phyloP scores from a whole-genome alignment of 2,329 filamentous ascomycete genomes.

The Fusarium vanettenii region DNA sequence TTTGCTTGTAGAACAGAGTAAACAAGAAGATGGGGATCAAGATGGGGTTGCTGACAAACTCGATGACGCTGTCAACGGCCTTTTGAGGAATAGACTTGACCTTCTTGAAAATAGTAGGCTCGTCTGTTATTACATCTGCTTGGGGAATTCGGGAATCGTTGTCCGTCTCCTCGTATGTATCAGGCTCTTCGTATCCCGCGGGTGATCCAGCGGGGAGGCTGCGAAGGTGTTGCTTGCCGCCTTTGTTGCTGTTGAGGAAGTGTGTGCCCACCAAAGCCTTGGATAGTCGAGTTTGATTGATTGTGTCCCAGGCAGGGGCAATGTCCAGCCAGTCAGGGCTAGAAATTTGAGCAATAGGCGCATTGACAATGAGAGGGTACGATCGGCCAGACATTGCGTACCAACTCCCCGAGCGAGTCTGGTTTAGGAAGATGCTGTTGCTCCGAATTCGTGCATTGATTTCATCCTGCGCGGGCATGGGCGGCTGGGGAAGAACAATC shows the following conservation, averaged over 20 bases:
- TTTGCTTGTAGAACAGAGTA: slow-evolving; percentile 57
- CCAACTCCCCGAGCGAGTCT: slow-evolving; percentile 88
- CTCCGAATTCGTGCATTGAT: slow-evolving; percentile 63
- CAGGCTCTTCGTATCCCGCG: slow-evolving; percentile 37
- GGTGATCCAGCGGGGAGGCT: slow-evolving; percentile 52
- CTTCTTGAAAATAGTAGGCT: slow-evolving; percentile 60
- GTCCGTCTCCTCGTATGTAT: slow-evolving; percentile 46
- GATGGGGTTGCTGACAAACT: slow-evolving; percentile 67
- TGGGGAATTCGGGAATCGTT: slow-evolving; percentile 49
- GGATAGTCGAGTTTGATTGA: slow-evolving; percentile 61
- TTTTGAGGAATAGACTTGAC: slow-evolving; percentile 63
- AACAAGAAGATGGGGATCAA: slow-evolving; percentile 59
- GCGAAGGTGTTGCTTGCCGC: slow-evolving; percentile 49
- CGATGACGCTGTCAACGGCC: slow-evolving; percentile 61
- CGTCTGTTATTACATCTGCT: slow-evolving; percentile 45
- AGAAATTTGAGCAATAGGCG: slow-evolving; percentile 60
- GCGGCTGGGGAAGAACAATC: slow-evolving; percentile 87
- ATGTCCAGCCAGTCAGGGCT: slow-evolving; percentile 61
- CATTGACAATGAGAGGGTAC: slow-evolving; percentile 87
- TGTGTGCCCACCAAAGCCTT: slow-evolving; percentile 79
- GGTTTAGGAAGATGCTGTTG: slow-evolving; percentile 84
- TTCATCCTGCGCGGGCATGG: slow-evolving; percentile 68
- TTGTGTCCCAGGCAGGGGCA: slow-evolving; percentile 52
- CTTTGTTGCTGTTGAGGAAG: slow-evolving; percentile 60
- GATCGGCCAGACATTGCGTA: slow-evolving; percentile 89